Conservation (phyloP, 2,329 filamentous ascomycete genomes). For the Fusarium sp. region DNA sequence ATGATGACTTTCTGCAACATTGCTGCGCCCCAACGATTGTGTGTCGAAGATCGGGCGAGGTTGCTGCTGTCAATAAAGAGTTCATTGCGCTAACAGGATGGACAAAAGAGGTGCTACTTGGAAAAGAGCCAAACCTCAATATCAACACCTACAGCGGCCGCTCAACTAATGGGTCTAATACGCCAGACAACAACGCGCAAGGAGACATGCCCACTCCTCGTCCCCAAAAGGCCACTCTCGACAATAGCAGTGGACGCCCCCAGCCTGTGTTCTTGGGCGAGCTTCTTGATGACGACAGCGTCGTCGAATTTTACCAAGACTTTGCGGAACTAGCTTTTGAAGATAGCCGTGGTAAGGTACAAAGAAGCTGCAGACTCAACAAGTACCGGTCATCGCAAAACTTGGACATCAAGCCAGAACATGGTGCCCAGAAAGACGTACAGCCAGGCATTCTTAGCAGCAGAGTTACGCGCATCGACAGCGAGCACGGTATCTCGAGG, state of each 20-base stretch:
- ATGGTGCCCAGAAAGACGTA: slow-evolving; percentile 59
- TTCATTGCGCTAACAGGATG: slow-evolving; percentile 96
- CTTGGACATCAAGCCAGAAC: slow-evolving; percentile 53
- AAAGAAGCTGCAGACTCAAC: slow-evolving; percentile 84
- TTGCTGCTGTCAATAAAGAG: slow-evolving; percentile 96
- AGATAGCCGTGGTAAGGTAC: slow-evolving; percentile 86
- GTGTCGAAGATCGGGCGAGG: slow-evolving; percentile 89
- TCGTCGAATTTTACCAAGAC: slow-evolving; percentile 95
- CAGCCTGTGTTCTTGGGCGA: slow-evolving; percentile 93
- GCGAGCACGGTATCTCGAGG: slow-evolving; percentile 82
- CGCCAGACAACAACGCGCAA: slow-evolving; percentile 48
- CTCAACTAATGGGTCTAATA: slow-evolving; percentile 58
- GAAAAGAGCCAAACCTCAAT: slow-evolving; percentile 88
- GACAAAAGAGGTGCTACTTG: slow-evolving; percentile 89
- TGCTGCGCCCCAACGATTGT: slow-evolving; percentile 92
- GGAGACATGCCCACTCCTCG: slow-evolving; percentile 64
- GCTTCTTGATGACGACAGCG: slow-evolving; percentile 90
- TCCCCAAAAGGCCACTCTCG: slow-evolving; percentile 58
- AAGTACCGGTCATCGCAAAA: slow-evolving; percentile 86
- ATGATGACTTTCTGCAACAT: slow-evolving; percentile 90
- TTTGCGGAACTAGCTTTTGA: slow-evolving; percentile 93
- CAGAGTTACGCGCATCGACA: slow-evolving; percentile 71
- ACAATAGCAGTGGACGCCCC: slow-evolving; percentile 61
- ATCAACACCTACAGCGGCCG: slow-evolving; percentile 69
- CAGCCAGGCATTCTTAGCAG: slow-evolving; percentile 64